A percentile compares a stretch with the other conserved stretches of the same genome.
phyloP scores from a whole-genome alignment of 306 rosid species.

The Trifolium subterraneum region DNA sequence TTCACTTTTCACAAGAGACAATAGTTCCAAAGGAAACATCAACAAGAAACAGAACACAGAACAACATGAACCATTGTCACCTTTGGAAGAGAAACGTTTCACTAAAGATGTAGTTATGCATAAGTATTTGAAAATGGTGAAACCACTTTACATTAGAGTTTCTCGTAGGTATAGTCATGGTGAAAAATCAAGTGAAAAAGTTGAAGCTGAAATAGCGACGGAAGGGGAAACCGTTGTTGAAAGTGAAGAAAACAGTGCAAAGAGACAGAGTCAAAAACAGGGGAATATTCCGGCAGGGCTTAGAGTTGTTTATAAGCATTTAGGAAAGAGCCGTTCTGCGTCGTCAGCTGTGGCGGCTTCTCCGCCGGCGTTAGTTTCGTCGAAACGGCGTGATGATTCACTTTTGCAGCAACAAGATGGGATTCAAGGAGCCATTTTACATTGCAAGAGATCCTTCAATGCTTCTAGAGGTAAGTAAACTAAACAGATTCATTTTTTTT shows the following conservation, averaged over 20 bases:
- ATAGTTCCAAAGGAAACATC: slow-evolving; percentile 56
- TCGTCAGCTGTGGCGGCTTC: slow-evolving; percentile 82
- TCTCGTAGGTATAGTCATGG: slow-evolving; percentile 65
- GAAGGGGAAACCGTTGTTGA: slow-evolving; percentile 47
- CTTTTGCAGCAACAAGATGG: slow-evolving; percentile 94
- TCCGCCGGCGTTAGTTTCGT: slow-evolving; percentile 51
- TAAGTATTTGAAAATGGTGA: slow-evolving; percentile 81
- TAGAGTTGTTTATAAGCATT: slow-evolving; percentile 82
- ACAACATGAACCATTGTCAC: slow-evolving; percentile 41
- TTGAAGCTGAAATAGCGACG: not conserved
- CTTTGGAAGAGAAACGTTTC: slow-evolving; percentile 73
- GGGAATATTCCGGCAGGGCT: slow-evolving; percentile 75
- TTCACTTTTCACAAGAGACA: slow-evolving; percentile 82
- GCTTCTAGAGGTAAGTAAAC: slow-evolving; percentile 73
- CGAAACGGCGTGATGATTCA: slow-evolving; percentile 83
- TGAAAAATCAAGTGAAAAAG: slow-evolving; percentile 51
- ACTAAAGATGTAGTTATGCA: slow-evolving; percentile 85
- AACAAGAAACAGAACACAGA: slow-evolving; percentile 46
- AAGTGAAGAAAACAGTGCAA: slow-evolving; percentile 31
- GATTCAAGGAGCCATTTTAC: slow-evolving; percentile 94
- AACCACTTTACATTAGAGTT: slow-evolving; percentile 84
- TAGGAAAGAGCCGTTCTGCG: slow-evolving; percentile 96
- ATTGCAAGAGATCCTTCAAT: slow-evolving; percentile 94
- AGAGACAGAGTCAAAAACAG: slow-evolving; percentile 53
- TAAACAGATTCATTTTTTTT: not conserved